phyloP scores from a whole-genome alignment of 176 grass and related monocot genomes.

The Cenchrus purpureus region DNA sequence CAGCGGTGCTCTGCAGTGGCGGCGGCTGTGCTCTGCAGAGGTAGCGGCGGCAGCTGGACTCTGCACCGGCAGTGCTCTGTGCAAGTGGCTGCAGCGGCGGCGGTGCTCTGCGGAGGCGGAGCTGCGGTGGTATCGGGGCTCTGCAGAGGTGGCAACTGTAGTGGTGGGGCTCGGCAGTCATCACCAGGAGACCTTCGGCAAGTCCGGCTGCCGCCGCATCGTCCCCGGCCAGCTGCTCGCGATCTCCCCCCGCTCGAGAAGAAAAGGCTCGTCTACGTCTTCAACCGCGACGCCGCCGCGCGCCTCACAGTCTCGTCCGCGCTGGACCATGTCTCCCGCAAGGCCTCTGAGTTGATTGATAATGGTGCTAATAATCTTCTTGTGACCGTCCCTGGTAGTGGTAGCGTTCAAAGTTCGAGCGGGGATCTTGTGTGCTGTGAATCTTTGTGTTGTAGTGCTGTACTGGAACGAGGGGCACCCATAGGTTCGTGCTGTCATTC shows the following conservation, averaged over 20 bases:
- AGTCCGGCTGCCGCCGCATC: slow-evolving; percentile 91
- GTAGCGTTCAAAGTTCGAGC: slow-evolving; percentile 59
- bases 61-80: no score
- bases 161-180: no score
- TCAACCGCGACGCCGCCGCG: slow-evolving; percentile 80
- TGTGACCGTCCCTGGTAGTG: slow-evolving; percentile 86
- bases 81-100: no score
- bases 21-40: no score
- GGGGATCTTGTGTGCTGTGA: slow-evolving; percentile 92
- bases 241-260: slow-evolving; percentile 85
- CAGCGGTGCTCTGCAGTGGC: no score
- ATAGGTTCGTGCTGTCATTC: slow-evolving; percentile 87
- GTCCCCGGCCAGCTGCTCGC: slow-evolving; percentile 87
- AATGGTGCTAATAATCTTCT: slow-evolving; percentile 94
- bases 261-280: slow-evolving; percentile 96
- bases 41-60: no score
- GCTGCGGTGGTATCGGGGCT: no score
- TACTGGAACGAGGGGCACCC: slow-evolving; percentile 96
- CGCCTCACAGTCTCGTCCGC: slow-evolving; percentile 93
- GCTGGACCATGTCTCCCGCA: slow-evolving; percentile 91
- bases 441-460: slow-evolving; percentile 67
- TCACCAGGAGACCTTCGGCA: slow-evolving; percentile 98
- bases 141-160: no score
- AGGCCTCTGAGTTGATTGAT: slow-evolving; percentile 85
- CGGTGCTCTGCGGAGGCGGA: no score